Percentiles rank a stretch among this genome's conserved stretches.
Evolutionary conservation across 1,284 basidiomycete species (phyloP).

Genomic region (Leucocoprinus gongylophorus): DNA sequence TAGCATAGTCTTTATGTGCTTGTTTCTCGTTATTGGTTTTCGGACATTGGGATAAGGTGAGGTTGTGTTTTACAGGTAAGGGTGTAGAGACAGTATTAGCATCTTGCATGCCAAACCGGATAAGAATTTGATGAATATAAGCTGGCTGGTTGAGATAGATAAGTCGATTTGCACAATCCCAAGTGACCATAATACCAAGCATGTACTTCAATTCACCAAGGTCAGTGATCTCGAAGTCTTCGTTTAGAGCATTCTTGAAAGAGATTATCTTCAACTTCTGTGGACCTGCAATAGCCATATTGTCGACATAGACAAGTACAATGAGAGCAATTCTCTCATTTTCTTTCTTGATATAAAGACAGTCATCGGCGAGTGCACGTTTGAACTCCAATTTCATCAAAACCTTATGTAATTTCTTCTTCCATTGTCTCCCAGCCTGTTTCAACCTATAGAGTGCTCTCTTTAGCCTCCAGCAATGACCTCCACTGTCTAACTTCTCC

Average conservation of each 20-base stretch:
- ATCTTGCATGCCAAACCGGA: slow-evolving; percentile 15
- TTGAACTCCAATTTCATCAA: slow-evolving; percentile 12
- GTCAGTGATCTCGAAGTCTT: slow-evolving; percentile 17
- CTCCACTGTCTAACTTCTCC: neutral
- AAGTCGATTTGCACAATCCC: slow-evolving; percentile 5
- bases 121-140: slow-evolving; percentile 18
- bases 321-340: slow-evolving; percentile 5
- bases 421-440: slow-evolving; percentile 19
- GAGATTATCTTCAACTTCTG: neutral
- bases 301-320: slow-evolving; percentile 17
- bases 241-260: slow-evolving; percentile 7
- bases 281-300: slow-evolving; percentile 6
- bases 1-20: too few relatives aligned
- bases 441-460: slow-evolving; percentile 21
- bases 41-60: too few relatives aligned
- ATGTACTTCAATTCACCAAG: slow-evolving; percentile 16
- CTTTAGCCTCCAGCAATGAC: slow-evolving; percentile 14
- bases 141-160: slow-evolving; percentile 15
- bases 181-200: slow-evolving; percentile 15
- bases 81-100: slow-evolving; percentile 10
- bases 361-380: neutral
- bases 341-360: slow-evolving; percentile 7
- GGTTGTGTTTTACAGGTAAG: neutral
- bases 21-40: too few relatives aligned
- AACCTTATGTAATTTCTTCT: slow-evolving; percentile 13